Base-by-base conservation (phyloP, 1,139 yeast species). In the Hanseniaspora uvarum region DNA sequence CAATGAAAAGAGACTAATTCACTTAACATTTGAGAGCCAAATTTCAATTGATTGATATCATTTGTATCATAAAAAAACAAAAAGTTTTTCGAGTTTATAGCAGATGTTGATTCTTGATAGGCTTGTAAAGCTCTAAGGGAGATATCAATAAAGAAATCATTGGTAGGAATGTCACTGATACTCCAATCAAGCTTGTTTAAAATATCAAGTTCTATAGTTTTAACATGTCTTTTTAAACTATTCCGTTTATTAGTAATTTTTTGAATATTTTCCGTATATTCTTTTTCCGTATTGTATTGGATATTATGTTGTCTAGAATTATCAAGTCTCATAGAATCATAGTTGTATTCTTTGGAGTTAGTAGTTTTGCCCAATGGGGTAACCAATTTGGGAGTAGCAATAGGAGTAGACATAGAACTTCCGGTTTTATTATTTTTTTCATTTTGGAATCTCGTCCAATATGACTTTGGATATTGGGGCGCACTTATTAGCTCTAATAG, bases 1-100 rank as follows among this genome's bases (percentile, higher is more conserved):
- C 80, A 77, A 63, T 80, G 78, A 65, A 82, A 81, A 59, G 79
- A 81, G 55, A 80, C 74, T 59, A 82, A 68, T 63, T 82, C 87
- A 61, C 87, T 81, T 46, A 82, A 65, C 67, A 80, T 80, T 57
- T 77, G 71, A 19, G 85, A 73, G 58, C 82, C 75, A 55, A 74
- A 68, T 61, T 76, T 78, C 59, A 81, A 68, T 57, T 78, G 79
- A 59, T 74, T 72, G 55, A 70, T 61, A 51, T 69, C 66, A 34
- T 53, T 43, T 3, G 45, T 52, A n/a, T 40, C 50, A 38, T 37
- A 46, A n/a, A 24, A 34, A 31, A 36, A 34, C 23, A 53, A 41
- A 28, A 28, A 28, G 34, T 28, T 41, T 11, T 28, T 30, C 19
- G 33, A 23, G 23, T 52, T 46, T 19, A 36, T 36, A 14, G 21